These are phyloP conservation scores for Melaleuca alternifolia DNA, from an alignment of 345 rosid species.

Conservation along the genomic window DNA sequence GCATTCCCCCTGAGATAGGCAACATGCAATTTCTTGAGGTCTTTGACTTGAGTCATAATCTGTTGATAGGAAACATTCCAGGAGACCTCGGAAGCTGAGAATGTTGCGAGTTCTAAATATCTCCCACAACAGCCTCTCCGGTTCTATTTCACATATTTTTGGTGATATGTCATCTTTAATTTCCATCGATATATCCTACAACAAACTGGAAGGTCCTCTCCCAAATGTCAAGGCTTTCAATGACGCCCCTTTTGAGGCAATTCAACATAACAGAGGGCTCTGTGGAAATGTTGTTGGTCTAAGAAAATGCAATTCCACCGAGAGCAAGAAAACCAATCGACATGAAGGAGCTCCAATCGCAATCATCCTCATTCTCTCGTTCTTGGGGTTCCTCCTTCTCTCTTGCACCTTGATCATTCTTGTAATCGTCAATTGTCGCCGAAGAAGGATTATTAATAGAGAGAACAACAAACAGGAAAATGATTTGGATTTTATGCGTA, in stretches of 20 bases:
- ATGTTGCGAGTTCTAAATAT: neutral
- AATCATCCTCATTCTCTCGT: neutral
- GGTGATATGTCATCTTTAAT: neutral
- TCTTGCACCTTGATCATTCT: neutral
- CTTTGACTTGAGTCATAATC: neutral
- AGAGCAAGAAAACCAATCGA: neutral
- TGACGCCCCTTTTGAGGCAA: too few relatives aligned
- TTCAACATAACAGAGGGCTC: too few relatives aligned
- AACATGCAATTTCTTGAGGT: neutral
- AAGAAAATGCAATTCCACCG: neutral
- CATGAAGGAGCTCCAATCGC: neutral
- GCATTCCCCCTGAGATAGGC: neutral
- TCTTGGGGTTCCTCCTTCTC: neutral
- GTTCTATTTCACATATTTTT: neutral
- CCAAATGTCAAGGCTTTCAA: too few relatives aligned
- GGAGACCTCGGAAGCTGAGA: neutral
- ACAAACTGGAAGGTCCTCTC: too few relatives aligned
- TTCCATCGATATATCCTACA: neutral
- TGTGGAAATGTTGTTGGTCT: too few relatives aligned
- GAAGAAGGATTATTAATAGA: neutral
- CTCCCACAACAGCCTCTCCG: neutral
- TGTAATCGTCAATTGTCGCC: neutral
- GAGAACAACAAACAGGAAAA: neutral
- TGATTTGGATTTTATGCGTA: neutral
- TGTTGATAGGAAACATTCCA: neutral